Conservation (phyloP, 495 filamentous ascomycete species). For the Neurospora sp. region DNA sequence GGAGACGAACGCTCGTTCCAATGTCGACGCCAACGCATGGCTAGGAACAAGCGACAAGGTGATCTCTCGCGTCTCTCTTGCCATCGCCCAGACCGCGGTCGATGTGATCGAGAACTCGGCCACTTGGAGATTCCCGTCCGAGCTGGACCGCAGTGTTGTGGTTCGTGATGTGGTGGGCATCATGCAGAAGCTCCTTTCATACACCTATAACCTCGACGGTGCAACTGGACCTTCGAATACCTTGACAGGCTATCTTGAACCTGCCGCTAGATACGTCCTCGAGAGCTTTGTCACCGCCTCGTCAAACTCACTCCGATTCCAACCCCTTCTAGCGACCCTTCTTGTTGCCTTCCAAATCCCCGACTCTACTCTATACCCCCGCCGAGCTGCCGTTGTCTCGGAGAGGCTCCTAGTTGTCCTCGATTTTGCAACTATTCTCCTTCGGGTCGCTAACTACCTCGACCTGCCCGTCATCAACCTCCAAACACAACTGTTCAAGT, state of each 20-base stretch:
- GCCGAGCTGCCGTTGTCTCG: constrained; percentile 45
- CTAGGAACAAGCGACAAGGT: constrained; percentile 67
- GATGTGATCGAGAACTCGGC: constrained; percentile 74
- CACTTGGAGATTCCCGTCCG: constrained; percentile 69
- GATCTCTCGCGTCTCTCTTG: constrained; percentile 59
- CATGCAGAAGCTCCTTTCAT: constrained; percentile 62
- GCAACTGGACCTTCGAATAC: constrained; percentile 46
- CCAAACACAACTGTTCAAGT: constrained; percentile 71
- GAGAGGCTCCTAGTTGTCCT: constrained; percentile 55
- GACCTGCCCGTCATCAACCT: constrained; percentile 51
- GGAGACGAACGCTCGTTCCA: constrained; percentile 42
- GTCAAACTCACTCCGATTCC: constrained; percentile 58
- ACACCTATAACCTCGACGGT: constrained; percentile 58
- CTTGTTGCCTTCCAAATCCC: constrained; percentile 56
- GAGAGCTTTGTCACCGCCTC: constrained; percentile 65
- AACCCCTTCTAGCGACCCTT: constrained; percentile 64
- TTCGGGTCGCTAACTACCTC: constrained; percentile 58
- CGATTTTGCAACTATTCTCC: constrained; percentile 53
- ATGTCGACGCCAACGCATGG: constrained; percentile 44
- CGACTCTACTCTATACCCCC: constrained; percentile 52
- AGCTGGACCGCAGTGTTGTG: constrained; percentile 50
- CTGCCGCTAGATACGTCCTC: constrained; percentile 62
- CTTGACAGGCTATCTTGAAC: constrained; percentile 49
- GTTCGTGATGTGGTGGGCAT: constrained; percentile 47
- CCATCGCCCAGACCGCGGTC: constrained; percentile 59